These are phyloP conservation scores for Daedaleopsis sinensis DNA, from an alignment of 768 basidiomycete genomes.

Conservation along the genomic window DNA sequence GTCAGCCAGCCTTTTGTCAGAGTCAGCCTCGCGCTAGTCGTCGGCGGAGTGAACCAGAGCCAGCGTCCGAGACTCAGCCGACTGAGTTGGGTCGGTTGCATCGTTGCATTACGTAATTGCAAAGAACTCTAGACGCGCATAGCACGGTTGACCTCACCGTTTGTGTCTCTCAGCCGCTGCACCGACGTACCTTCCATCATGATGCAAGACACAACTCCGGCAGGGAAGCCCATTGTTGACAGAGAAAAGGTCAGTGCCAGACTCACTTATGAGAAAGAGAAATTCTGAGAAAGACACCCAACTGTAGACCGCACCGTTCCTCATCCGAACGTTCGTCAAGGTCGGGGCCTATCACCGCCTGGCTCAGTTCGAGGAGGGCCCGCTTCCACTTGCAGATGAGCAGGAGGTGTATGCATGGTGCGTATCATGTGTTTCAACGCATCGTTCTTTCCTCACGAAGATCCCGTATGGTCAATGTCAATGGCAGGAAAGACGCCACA, in stretches of 20 bases:
- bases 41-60: not conserved
- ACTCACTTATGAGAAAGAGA: not conserved
- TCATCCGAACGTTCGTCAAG: constrained; percentile 83
- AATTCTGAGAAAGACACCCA: not conserved
- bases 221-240: constrained; percentile 50
- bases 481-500: constrained; percentile 77
- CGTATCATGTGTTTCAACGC: constrained; percentile 9
- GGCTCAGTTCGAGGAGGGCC: constrained; percentile 75
- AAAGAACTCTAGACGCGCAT: not conserved
- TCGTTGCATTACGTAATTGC: not conserved
- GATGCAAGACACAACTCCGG: constrained; percentile 45
- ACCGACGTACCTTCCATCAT: not conserved
- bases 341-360: constrained; percentile 78
- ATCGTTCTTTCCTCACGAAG: not conserved
- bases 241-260: constrained; percentile 55
- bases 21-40: not conserved
- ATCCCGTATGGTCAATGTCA: not conserved
- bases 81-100: too few species aligned
- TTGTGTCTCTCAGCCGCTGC: not conserved
- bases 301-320: constrained; percentile 73
- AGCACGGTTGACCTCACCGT: not conserved
- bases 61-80: too few species aligned
- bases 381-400: constrained; percentile 77
- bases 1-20: not conserved
- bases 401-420: constrained; percentile 85